Evolutionary conservation across 1,284 basidiomycete species (phyloP).

Genomic region (Rhodofomes roseus): DNA sequence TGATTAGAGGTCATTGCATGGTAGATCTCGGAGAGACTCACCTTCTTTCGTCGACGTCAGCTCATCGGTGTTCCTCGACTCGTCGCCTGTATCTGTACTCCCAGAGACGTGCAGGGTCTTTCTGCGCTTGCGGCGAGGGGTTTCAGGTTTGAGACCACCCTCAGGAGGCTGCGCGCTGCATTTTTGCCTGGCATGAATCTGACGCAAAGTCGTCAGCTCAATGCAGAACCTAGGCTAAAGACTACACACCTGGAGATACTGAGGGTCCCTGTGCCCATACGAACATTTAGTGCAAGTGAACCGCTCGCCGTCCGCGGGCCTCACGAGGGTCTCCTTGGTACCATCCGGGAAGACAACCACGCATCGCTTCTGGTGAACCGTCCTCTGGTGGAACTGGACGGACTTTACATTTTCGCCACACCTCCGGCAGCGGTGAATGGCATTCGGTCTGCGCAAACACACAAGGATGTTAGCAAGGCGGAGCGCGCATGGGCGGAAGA

Average conservation of each 20-base stretch:
- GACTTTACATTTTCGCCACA: not conserved
- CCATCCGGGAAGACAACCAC: not conserved
- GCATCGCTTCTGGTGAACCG: not conserved
- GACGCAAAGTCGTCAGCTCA: not conserved
- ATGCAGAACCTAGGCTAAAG: too few relatives aligned
- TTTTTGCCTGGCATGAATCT: not conserved
- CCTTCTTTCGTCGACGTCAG: not conserved
- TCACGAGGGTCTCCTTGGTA: not conserved
- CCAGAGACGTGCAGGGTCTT: not conserved
- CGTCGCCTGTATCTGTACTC: not conserved
- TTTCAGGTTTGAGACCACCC: not conserved
- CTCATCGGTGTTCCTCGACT: not conserved
- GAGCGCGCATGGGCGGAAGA: not conserved
- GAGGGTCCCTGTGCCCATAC: not conserved
- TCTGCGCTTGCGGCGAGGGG: not conserved
- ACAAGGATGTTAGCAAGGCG: not conserved
- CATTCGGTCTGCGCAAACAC: not conserved
- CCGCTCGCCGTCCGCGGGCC: not conserved
- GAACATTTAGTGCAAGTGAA: not conserved
- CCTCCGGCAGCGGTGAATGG: not conserved
- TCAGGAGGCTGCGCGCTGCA: not conserved
- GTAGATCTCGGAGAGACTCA: too few relatives aligned
- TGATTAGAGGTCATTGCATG: too few relatives aligned
- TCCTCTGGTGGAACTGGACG: not conserved
- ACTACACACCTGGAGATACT: not conserved